Evolutionary conservation across 257 asterid genomes (phyloP).

Genomic region (Mitragyna speciosa): DNA sequence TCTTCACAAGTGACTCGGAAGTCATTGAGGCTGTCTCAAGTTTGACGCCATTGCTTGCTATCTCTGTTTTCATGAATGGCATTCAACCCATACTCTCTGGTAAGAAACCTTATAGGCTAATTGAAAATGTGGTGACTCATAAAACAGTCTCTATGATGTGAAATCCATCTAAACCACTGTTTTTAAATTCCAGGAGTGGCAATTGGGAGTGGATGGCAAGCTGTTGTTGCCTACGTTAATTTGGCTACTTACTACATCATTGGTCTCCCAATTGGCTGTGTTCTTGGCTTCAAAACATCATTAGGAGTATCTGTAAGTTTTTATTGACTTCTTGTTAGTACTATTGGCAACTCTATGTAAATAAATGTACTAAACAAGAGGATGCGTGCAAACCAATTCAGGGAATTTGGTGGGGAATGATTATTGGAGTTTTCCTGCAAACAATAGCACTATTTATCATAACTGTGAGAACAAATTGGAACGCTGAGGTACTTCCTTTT

Average conservation of each 20-base stretch:
- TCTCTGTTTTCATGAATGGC: slow-evolving; percentile 36
- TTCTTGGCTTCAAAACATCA: slow-evolving; percentile 35
- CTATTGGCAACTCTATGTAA: not conserved
- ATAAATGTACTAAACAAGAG: not conserved
- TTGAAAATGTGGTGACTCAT: not conserved
- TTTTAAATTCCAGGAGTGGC: slow-evolving; percentile 25
- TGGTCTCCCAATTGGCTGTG: slow-evolving; percentile 32
- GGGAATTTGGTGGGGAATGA: slow-evolving; percentile 44
- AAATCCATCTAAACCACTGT: not conserved
- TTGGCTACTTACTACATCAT: slow-evolving; percentile 28
- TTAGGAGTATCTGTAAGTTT: slow-evolving; percentile 30
- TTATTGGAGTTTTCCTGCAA: slow-evolving; percentile 30
- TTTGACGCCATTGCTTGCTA: slow-evolving; percentile 34
- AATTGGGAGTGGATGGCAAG: slow-evolving; percentile 46
- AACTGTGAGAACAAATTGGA: slow-evolving; percentile 31
- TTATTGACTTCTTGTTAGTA: no score
- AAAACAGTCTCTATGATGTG: not conserved
- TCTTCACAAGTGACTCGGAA: slow-evolving; percentile 31
- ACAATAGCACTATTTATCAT: slow-evolving; percentile 15
- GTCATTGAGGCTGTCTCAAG: slow-evolving; percentile 23
- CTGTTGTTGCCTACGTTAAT: slow-evolving; percentile 28
- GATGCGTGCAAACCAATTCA: not conserved
- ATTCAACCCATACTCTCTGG: slow-evolving; percentile 35
- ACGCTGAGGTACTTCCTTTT: slow-evolving; percentile 23
- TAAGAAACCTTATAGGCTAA: not conserved